Evolutionary conservation across 2,329 filamentous ascomycete genomes (phyloP).

Genomic region (Aureobasidium subglaciale): DNA sequence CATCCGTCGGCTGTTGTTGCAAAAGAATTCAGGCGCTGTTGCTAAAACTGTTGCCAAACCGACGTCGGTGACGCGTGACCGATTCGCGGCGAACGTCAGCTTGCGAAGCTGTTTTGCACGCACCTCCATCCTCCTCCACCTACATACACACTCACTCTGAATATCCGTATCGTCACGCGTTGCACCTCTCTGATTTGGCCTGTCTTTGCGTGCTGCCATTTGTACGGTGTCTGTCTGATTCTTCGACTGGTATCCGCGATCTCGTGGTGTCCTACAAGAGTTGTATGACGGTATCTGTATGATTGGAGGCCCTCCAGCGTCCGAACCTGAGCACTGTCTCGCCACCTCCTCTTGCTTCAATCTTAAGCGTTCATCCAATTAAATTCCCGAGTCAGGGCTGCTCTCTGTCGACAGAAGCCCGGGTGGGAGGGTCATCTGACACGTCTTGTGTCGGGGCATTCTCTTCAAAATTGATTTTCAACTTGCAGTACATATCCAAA

Average conservation of each 20-base stretch:
- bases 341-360: background rate
- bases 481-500: background rate
- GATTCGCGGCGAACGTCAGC: background rate
- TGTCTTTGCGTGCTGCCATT: constrained; percentile 3
- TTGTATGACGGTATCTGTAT: constrained; percentile 9
- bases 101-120: background rate
- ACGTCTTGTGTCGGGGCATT: constrained; percentile 9
- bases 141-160: background rate
- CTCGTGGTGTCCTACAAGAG: constrained; percentile 7
- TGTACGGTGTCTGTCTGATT: constrained; percentile 2
- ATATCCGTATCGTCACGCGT: background rate
- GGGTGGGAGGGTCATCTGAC: constrained; percentile 14
- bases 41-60: background rate
- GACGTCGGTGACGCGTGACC: background rate
- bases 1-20: no score
- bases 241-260: background rate
- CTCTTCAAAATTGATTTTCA: background rate
- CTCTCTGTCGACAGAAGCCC: constrained; percentile 12
- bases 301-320: constrained; percentile 7
- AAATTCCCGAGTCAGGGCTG: constrained; percentile 12
- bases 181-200: background rate
- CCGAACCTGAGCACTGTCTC: background rate
- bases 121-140: background rate
- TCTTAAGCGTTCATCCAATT: background rate
- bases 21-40: background rate